phyloP scores from a whole-genome alignment of 78 protist genomes.

The Dictyostelium brefeldianum region DNA sequence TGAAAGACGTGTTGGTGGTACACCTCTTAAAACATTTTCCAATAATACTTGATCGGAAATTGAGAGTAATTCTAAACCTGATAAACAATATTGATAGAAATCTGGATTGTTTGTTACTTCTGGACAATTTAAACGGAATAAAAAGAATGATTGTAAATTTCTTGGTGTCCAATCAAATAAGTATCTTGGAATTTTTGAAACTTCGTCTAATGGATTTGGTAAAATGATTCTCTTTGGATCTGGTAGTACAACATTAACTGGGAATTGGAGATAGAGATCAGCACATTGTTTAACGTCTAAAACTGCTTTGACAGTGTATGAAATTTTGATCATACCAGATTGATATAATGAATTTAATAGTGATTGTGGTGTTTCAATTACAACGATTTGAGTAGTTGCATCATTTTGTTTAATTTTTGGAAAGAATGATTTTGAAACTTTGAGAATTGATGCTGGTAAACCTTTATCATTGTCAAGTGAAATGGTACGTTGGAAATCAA shows the following conservation, averaged over 20 bases:
- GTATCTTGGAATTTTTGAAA: conserved; percentile 48
- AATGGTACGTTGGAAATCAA: neutral
- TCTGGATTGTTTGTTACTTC: neutral
- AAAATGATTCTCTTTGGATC: conserved; percentile 7
- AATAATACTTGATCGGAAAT: neutral
- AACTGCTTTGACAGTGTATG: neutral
- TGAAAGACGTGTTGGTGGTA: neutral
- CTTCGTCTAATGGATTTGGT: conserved; percentile 32
- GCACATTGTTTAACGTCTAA: conserved; percentile 15
- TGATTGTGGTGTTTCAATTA: conserved; percentile 13
- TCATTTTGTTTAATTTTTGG: conserved; percentile 12
- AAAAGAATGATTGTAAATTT: conserved; percentile 3
- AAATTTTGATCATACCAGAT: conserved; percentile 6
- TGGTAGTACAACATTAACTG: conserved; percentile 19
- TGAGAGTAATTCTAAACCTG: conserved; percentile 23
- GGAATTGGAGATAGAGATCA: neutral
- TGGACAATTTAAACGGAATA: conserved; percentile 25
- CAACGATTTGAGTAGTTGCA: neutral
- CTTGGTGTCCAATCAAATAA: conserved; percentile 17
- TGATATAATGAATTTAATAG: neutral
- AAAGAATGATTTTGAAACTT: neutral
- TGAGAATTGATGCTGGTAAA: neutral
- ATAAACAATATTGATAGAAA: conserved; percentile 13
- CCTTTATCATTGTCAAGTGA: neutral
- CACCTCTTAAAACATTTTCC: neutral